A percentile compares a stretch with the other conserved stretches of the same genome.
These are phyloP conservation scores for Fusarium agapanthi DNA, from an alignment of 2,329 filamentous ascomycete species.

Conservation along the genomic window DNA sequence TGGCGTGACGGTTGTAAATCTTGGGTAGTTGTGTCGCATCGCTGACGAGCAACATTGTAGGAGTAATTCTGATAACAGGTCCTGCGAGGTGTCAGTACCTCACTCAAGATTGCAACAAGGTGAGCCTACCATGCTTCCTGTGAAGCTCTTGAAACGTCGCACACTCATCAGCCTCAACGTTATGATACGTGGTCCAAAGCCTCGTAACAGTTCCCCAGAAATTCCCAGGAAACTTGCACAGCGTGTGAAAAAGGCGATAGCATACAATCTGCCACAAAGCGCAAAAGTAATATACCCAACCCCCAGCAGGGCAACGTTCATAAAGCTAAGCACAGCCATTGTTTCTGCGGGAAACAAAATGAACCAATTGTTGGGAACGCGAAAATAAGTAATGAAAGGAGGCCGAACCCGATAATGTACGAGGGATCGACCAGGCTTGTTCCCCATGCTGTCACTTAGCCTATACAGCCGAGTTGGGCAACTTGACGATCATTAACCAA, in stretches of 20 bases:
- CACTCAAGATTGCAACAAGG: no score
- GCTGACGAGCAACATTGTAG: constrained; percentile 40
- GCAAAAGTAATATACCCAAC: constrained; percentile 5
- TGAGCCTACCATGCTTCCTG: constrained; percentile 5
- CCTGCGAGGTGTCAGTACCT: not conserved
- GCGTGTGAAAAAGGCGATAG: constrained; percentile 32
- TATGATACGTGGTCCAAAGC: constrained; percentile 38
- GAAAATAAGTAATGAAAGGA: constrained; percentile 17
- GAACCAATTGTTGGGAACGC: not conserved
- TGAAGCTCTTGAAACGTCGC: constrained; percentile 29
- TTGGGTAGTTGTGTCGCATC: constrained; percentile 61
- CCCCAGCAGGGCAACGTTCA: constrained; percentile 10
- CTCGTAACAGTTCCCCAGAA: constrained; percentile 32
- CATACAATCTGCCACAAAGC: constrained; percentile 15
- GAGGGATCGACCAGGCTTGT: not conserved
- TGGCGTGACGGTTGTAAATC: constrained; percentile 63
- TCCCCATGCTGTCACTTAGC: not conserved
- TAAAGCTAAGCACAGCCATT: constrained; percentile 19
- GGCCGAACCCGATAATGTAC: not conserved
- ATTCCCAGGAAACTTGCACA: constrained; percentile 26
- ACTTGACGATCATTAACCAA: constrained; percentile 6
- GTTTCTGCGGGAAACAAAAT: not conserved
- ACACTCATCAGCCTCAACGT: constrained; percentile 27
- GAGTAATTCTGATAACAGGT: constrained; percentile 36
- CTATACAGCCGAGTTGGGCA: not conserved